These are phyloP conservation scores for Aspergillus hiratsukae DNA, from an alignment of 2,329 filamentous ascomycete genomes.

Conservation along the genomic window DNA sequence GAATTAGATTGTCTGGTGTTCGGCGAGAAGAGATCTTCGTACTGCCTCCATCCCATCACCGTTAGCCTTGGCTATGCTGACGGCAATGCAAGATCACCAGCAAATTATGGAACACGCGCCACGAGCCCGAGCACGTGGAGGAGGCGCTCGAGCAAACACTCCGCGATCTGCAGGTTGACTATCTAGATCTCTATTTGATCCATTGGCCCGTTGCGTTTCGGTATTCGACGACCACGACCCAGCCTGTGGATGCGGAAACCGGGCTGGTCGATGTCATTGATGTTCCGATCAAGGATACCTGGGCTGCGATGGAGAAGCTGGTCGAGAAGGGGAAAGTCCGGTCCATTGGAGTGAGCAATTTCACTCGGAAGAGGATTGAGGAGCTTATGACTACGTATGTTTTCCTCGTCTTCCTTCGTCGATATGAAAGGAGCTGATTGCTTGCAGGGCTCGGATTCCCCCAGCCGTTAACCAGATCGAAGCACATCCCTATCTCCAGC, in stretches of 20 bases:
- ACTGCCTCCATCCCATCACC: too few species aligned
- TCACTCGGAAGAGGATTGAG: slow-evolving; percentile 43
- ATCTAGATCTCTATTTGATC: slow-evolving; percentile 61
- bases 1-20: slow-evolving; percentile 32
- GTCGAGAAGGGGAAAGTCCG: slow-evolving; percentile 54
- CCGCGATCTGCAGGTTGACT: slow-evolving; percentile 57
- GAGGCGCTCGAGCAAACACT: slow-evolving; percentile 67
- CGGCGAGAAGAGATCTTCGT: slow-evolving; percentile 35
- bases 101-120: slow-evolving; percentile 38
- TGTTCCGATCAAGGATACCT: slow-evolving; percentile 41
- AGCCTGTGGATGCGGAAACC: slow-evolving; percentile 15
- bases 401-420: background rate
- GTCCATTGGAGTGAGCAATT: slow-evolving; percentile 70
- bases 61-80: background rate
- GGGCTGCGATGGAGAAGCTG: slow-evolving; percentile 58
- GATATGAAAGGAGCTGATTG: background rate
- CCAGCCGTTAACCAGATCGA: slow-evolving; percentile 20
- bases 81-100: slow-evolving; percentile 19
- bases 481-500: slow-evolving; percentile 27
- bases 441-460: slow-evolving; percentile 17
- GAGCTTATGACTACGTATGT: slow-evolving; percentile 29
- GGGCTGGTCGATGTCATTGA: slow-evolving; percentile 16
- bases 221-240: slow-evolving; percentile 12
- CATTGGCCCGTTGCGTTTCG: slow-evolving; percentile 37
- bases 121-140: slow-evolving; percentile 65